Evolutionary conservation across 139 green algal genomes (phyloP).

Genomic region (Chlamydomonas eustigma): DNA sequence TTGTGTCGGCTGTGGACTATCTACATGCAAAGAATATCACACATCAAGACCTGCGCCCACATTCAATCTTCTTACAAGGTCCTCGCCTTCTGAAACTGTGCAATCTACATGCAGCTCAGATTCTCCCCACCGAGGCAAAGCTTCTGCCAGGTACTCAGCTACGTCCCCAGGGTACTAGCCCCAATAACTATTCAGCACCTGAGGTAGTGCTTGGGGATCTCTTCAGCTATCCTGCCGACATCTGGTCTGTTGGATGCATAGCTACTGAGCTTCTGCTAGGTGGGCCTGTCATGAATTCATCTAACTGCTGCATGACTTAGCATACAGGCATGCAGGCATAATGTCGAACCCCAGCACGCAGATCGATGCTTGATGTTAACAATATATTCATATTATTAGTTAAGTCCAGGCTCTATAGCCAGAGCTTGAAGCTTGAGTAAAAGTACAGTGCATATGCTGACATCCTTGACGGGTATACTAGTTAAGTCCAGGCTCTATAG

Average conservation of each 20-base stretch:
- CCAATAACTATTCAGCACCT: background rate
- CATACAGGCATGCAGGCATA: too few species aligned
- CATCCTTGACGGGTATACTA: too few species aligned
- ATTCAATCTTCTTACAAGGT: background rate
- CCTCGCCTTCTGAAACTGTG: background rate
- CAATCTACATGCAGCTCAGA: background rate
- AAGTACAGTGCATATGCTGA: too few species aligned
- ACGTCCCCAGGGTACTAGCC: background rate
- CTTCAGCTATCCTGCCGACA: background rate
- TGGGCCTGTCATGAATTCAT: too few species aligned
- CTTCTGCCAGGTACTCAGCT: background rate
- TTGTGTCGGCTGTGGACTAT: background rate
- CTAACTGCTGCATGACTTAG: too few species aligned
- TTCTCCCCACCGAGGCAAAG: background rate
- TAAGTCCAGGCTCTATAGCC: too few species aligned
- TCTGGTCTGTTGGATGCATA: background rate
- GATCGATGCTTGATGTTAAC: too few species aligned
- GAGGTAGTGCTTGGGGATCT: background rate
- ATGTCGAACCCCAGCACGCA: too few species aligned
- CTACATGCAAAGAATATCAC: background rate
- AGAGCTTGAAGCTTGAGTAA: too few species aligned
- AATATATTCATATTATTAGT: too few species aligned
- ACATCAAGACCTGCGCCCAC: background rate
- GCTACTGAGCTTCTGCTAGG: background rate
- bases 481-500: too few species aligned